phyloP scores from a whole-genome alignment of 2,329 filamentous ascomycete species.

The Fusarium piperis region DNA sequence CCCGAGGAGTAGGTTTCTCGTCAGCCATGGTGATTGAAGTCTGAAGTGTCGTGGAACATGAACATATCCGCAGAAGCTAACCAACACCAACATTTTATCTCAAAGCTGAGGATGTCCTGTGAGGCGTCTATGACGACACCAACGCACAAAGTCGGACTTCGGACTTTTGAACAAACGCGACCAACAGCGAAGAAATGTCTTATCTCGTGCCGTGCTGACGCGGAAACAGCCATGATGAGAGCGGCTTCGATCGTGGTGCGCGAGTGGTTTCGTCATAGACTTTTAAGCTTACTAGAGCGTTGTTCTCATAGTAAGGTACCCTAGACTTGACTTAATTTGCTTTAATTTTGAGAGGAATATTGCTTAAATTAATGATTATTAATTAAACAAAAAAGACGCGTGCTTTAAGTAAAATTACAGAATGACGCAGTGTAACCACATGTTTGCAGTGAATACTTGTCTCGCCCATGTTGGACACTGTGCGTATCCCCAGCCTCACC shows the following conservation, averaged over 20 bases:
- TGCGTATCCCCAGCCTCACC: neutral
- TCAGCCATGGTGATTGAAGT: slow-evolving; percentile 24
- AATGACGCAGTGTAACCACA: neutral
- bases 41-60: neutral
- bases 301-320: too few species aligned
- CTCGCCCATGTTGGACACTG: neutral
- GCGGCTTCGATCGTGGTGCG: neutral
- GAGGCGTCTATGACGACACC: slow-evolving; percentile 32
- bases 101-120: neutral
- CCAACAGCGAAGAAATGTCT: neutral
- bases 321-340: neutral
- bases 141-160: slow-evolving; percentile 23
- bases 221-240: neutral
- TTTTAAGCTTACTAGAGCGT: slow-evolving; percentile 13
- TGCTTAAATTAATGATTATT: neutral
- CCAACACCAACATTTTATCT: neutral
- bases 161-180: slow-evolving; percentile 25
- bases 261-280: slow-evolving; percentile 25
- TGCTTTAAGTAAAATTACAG: neutral
- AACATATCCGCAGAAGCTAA: neutral
- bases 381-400: neutral
- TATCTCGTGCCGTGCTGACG: neutral
- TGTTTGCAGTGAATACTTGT: neutral
- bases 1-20: slow-evolving; percentile 35
- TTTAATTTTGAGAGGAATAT: neutral